phyloP scores from a whole-genome alignment of 2,329 filamentous ascomycete species.

The Talaromyces sp. region DNA sequence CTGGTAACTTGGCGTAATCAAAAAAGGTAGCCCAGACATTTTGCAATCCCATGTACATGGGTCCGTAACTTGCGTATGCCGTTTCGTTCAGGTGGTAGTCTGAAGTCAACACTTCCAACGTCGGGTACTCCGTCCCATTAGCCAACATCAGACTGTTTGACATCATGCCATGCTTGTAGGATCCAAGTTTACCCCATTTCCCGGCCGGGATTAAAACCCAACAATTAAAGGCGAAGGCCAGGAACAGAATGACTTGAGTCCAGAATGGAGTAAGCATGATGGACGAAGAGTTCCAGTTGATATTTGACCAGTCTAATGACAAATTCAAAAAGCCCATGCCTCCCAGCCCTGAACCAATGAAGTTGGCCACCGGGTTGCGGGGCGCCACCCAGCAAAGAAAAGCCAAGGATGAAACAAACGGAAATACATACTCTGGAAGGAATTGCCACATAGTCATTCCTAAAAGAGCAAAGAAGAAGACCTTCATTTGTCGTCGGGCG shows the following conservation, averaged over 20 bases:
- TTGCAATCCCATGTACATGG: conserved; percentile 61
- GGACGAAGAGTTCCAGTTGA: conserved; percentile 54
- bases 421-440: conserved; percentile 63
- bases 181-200: conserved; percentile 59
- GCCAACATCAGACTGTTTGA: conserved; percentile 58
- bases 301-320: conserved; percentile 63
- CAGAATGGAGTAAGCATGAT: conserved; percentile 60
- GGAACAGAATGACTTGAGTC: conserved; percentile 62
- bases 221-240: conserved; percentile 58
- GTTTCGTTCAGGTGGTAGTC: conserved; percentile 54
- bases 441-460: conserved; percentile 65
- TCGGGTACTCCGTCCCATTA: conserved; percentile 53
- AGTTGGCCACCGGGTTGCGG: conserved; percentile 60
- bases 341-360: conserved; percentile 62
- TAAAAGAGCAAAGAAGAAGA: conserved; percentile 59
- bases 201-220: conserved; percentile 63
- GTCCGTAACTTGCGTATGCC: conserved; percentile 52
- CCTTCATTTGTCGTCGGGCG: conserved; percentile 57
- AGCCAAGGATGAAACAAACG: conserved; percentile 61
- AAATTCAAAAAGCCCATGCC: conserved; percentile 65
- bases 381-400: conserved; percentile 68
- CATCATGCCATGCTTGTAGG: conserved; percentile 59
- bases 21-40: conserved; percentile 63
- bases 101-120: conserved; percentile 46
- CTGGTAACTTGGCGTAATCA: conserved; percentile 62